Base-by-base conservation (phyloP, 2,329 filamentous ascomycete species). In the Colletotrichum costaricense region DNA sequence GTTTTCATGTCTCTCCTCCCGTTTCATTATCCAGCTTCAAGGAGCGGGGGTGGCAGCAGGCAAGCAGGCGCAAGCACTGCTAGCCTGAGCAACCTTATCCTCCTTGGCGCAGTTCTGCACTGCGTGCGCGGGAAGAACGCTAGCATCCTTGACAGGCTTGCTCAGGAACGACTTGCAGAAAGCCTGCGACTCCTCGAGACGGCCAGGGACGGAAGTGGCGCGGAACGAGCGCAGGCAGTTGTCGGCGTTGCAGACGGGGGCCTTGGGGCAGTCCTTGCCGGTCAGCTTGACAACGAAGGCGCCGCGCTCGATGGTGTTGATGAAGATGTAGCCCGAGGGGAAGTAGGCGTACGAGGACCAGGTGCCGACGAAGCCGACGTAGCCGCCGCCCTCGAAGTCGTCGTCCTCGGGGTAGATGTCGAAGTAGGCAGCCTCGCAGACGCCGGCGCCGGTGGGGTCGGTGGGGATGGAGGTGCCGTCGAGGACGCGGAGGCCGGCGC, bases 231-330 rank as follows among this genome's bases (percentile, higher is more conserved):
- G 80, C 28, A 83, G 79, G 76, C 82, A 84, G 75, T 83, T 81
- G 76, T 84, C 82, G 60, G 81, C 80, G 68, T 76, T 75, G 77
- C 81, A 82, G 26, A 73, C 67, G 33, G 65, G 74, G n/a, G 68
- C 56, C 63, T 73, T 73, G 54, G 75, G 69, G 63, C 69, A 75
- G 16, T 75, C 70, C 69, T 67, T 62, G 56, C 67, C 57, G 28
- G 71, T 77, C 73, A 77, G 75, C 81, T 87, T 88, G 12, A 89
- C 81, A 8, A 86, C 82, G 62, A 85, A 89, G 5, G 83, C 82
- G 63, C 87, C 87, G 6, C 86, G 80, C 79, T 89, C 87, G 69
- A 88, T 89, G 3, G 84, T 87, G 79, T 89, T 88, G 74, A 89
- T 78, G 8, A 88, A 82, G 69, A 89, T 83, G 75, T 84, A 85